These are phyloP conservation scores for Capillidium heterosporum DNA, from an alignment of 371 early-diverging fungal species.

Conservation along the genomic window DNA sequence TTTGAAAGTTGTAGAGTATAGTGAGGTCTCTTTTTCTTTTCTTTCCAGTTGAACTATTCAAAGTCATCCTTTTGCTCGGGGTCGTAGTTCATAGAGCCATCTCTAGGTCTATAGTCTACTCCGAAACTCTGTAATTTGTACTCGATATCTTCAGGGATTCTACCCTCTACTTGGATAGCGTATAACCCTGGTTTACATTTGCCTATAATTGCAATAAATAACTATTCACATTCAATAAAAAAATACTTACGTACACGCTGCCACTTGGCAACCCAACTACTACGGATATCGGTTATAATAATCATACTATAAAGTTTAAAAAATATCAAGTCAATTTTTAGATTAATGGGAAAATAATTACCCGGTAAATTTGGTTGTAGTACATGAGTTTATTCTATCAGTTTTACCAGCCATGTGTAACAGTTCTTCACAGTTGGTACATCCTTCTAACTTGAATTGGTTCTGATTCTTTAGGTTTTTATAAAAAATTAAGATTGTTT, in stretches of 20 bases:
- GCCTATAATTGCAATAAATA: slow-evolving; percentile 20
- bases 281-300: slow-evolving; percentile 34
- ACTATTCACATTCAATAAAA: not conserved
- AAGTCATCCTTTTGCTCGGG: too few species aligned
- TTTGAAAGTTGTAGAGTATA: too few species aligned
- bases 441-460: slow-evolving; percentile 64
- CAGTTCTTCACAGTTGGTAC: slow-evolving; percentile 84
- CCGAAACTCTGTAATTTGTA: slow-evolving; percentile 59
- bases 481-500: not conserved
- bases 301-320: slow-evolving; percentile 12
- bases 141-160: slow-evolving; percentile 69
- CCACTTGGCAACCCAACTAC: not conserved
- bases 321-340: not conserved
- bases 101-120: slow-evolving; percentile 34
- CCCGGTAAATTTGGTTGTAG: slow-evolving; percentile 77
- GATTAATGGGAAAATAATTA: too few species aligned
- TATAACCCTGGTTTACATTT: slow-evolving; percentile 71
- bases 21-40: too few species aligned
- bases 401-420: slow-evolving; percentile 48
- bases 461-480: slow-evolving; percentile 25
- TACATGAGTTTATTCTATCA: slow-evolving; percentile 66
- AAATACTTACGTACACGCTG: not conserved
- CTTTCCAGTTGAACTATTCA: too few species aligned
- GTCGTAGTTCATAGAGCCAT: slow-evolving; percentile 5
- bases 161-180: slow-evolving; percentile 79